Conservation (phyloP, 2,329 filamentous ascomycete genomes). For the Diaporthe longicolla region DNA sequence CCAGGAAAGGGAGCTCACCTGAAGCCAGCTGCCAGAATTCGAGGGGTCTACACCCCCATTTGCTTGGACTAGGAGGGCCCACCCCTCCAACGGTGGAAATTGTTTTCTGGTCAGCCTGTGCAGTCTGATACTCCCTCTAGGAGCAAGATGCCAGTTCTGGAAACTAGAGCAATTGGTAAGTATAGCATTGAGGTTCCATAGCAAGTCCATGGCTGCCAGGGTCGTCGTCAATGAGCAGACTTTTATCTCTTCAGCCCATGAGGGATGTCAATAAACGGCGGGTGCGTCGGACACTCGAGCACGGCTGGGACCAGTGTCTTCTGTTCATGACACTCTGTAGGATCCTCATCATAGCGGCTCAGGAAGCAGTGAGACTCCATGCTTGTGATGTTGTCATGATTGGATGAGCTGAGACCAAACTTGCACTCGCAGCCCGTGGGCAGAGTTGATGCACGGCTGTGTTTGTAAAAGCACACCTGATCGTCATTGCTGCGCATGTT, state of each 20-base stretch:
- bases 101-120: neutral
- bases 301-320: too few relatives aligned
- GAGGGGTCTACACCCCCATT: too few relatives aligned
- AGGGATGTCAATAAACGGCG: too few relatives aligned
- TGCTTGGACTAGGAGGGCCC: neutral
- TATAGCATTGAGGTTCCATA: neutral
- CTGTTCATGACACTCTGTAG: neutral
- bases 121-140: too few relatives aligned
- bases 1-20: too few relatives aligned
- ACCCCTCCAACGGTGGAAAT: neutral
- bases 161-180: neutral
- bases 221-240: neutral
- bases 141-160: neutral
- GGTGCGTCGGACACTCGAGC: neutral
- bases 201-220: neutral
- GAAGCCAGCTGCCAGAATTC: too few relatives aligned
- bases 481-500: too few relatives aligned
- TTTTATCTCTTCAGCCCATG: neutral
- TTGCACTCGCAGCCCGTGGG: neutral
- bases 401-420: neutral
- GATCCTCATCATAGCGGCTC: neutral
- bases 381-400: neutral
- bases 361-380: neutral
- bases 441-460: neutral
- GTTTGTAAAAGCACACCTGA: neutral